phyloP scores from a whole-genome alignment of 129 eudicot species.

The Ambrosia artemisiifolia region DNA sequence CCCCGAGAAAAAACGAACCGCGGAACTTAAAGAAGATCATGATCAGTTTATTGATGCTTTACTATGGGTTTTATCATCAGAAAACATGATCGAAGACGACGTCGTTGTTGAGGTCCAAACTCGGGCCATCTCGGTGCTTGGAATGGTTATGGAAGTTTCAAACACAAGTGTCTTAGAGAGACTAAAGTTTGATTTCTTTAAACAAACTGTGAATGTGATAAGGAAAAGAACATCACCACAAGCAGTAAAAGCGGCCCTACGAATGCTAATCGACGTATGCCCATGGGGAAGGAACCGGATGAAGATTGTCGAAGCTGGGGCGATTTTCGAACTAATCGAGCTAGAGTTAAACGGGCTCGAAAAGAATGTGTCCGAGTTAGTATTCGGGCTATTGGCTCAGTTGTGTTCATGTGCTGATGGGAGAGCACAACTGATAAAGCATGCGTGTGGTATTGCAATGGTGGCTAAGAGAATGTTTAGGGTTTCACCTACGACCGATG shows the following conservation, averaged over 20 bases:
- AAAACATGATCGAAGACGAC: slow-evolving; percentile 8
- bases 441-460: slow-evolving; percentile 60
- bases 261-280: slow-evolving; percentile 42
- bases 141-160: slow-evolving; percentile 26
- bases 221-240: slow-evolving; percentile 28
- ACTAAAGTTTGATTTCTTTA: slow-evolving; percentile 45
- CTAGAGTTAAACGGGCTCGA: slow-evolving; percentile 42
- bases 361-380: slow-evolving; percentile 51
- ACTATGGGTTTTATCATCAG: slow-evolving; percentile 36
- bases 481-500: slow-evolving; percentile 62
- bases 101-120: slow-evolving; percentile 14
- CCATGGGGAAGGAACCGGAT: slow-evolving; percentile 59
- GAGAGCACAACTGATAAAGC: slow-evolving; percentile 57
- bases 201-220: slow-evolving; percentile 25
- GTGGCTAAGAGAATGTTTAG: slow-evolving; percentile 59
- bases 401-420: slow-evolving; percentile 84
- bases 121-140: slow-evolving; percentile 36
- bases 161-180: slow-evolving; percentile 37
- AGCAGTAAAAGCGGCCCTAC: slow-evolving; percentile 42
- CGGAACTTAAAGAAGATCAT: slow-evolving; percentile 20
- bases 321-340: slow-evolving; percentile 56
- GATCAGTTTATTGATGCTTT: slow-evolving; percentile 45
- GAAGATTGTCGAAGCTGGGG: slow-evolving; percentile 59
- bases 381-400: slow-evolving; percentile 55
- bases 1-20: slow-evolving; percentile 22